A percentile compares a stretch with the other conserved stretches of the same genome.
These are phyloP conservation scores for Mortierella polycephala DNA, from an alignment of 371 early-diverging fungal genomes.

Conservation along the genomic window DNA sequence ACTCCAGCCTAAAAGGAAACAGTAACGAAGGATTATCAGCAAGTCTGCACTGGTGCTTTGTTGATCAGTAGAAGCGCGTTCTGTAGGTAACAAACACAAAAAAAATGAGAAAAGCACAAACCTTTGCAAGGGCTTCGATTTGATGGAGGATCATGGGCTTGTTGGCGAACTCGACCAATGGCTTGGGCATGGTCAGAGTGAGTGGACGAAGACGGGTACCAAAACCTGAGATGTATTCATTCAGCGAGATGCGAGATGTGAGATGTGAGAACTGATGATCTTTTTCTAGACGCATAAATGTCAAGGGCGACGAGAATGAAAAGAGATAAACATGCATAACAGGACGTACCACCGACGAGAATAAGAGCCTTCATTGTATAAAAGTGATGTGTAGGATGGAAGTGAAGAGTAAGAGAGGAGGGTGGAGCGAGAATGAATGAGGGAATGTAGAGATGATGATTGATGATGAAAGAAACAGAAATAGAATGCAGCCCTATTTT, in stretches of 20 bases:
- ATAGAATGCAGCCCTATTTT: too few relatives aligned
- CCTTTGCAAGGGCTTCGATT: conserved; percentile 97
- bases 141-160: conserved; percentile 99
- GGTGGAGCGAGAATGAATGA: not conserved
- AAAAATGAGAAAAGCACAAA: conserved; percentile 46
- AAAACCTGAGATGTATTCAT: conserved; percentile 72
- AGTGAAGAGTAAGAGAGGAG: not conserved
- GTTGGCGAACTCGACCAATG: conserved; percentile 99
- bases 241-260: not conserved
- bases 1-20: conserved; percentile 85
- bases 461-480: not conserved
- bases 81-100: not conserved
- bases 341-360: conserved; percentile 94
- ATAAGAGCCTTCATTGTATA: conserved; percentile 94
- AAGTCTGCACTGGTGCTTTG: not conserved
- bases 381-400: not conserved
- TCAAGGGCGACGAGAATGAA: too few relatives aligned
- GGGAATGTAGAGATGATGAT: not conserved
- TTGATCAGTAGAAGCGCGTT: not conserved
- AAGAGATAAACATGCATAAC: too few relatives aligned
- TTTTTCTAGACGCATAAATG: too few relatives aligned
- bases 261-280: not conserved
- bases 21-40: conserved; percentile 2
- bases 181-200: conserved; percentile 98
- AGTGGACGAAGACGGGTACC: conserved; percentile 99